Evolutionary conservation across 768 basidiomycete genomes (phyloP).

Genomic region (Mycena capillaripes): DNA sequence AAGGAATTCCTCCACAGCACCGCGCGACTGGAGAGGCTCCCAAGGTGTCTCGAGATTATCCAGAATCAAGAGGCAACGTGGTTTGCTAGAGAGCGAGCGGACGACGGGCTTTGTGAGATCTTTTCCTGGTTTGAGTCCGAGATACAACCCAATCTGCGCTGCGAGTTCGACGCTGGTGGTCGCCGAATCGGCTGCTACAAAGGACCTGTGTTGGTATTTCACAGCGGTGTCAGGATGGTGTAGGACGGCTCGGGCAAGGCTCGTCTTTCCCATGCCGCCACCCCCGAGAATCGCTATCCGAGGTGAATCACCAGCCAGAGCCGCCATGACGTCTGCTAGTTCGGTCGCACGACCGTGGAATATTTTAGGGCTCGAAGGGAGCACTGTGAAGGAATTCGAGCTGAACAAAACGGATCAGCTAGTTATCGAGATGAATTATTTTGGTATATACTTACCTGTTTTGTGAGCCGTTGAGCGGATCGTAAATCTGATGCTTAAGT

Average conservation of each 20-base stretch:
- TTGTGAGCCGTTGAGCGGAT: background rate
- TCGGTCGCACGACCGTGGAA: background rate
- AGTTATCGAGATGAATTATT: no score
- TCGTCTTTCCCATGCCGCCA: no score
- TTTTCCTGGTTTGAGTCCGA: background rate
- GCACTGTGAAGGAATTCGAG: background rate
- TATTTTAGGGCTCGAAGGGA: background rate
- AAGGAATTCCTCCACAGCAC: background rate
- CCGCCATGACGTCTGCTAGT: background rate
- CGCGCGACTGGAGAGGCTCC: background rate
- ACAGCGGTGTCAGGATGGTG: background rate
- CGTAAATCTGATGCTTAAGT: background rate
- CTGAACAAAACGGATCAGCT: background rate
- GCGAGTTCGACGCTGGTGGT: background rate
- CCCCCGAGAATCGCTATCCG: background rate
- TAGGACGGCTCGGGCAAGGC: background rate
- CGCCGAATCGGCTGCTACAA: background rate
- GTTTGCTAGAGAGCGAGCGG: background rate
- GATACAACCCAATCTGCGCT: background rate
- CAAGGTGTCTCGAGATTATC: background rate
- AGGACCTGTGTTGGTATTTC: background rate
- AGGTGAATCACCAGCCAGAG: background rate
- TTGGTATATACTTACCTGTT: background rate
- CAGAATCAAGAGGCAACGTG: background rate
- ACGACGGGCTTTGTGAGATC: background rate